Evolutionary conservation across 1,284 basidiomycete genomes (phyloP).

Genomic region (Austroboletus niveus): DNA sequence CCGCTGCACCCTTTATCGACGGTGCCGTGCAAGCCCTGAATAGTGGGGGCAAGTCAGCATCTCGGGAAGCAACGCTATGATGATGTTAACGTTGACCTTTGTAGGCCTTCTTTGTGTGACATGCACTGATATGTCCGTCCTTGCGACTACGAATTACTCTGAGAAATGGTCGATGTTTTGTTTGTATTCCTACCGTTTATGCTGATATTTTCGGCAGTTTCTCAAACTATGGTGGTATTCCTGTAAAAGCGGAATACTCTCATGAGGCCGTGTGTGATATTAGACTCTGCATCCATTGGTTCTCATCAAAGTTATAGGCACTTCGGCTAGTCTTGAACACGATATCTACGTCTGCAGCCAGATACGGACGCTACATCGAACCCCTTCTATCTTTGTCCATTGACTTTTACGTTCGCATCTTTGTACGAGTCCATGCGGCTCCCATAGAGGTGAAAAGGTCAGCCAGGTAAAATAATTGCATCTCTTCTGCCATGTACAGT

Average conservation of each 20-base stretch:
- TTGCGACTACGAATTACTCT: conserved; percentile 93
- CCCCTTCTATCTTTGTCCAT: conserved; percentile 94
- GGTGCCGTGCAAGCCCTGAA: conserved; percentile 90
- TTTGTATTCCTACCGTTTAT: background rate
- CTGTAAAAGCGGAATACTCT: conserved; percentile 88
- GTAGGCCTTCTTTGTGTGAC: conserved; percentile 88
- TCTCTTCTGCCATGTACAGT: background rate
- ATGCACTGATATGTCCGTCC: conserved; percentile 93
- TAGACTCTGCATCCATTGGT: conserved; percentile 1
- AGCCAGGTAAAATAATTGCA: conserved; percentile 57
- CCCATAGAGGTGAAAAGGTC: conserved; percentile 88
- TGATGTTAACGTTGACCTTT: conserved; percentile 1
- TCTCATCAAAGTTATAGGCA: conserved; percentile 48
- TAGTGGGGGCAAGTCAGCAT: conserved; percentile 67
- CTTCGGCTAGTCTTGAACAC: conserved; percentile 87
- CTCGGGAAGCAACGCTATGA: background rate
- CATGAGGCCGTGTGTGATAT: conserved; percentile 74
- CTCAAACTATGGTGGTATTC: conserved; percentile 95
- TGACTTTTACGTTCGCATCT: conserved; percentile 96
- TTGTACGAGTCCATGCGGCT: conserved; percentile 76
- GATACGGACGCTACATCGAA: conserved; percentile 91
- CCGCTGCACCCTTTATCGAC: conserved; percentile 95
- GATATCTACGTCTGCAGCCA: conserved; percentile 81
- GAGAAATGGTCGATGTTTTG: conserved; percentile 80
- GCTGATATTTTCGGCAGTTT: conserved; percentile 51